Evolutionary conservation across 208 protist species (phyloP).

Genomic region (Leishmania turanica): DNA sequence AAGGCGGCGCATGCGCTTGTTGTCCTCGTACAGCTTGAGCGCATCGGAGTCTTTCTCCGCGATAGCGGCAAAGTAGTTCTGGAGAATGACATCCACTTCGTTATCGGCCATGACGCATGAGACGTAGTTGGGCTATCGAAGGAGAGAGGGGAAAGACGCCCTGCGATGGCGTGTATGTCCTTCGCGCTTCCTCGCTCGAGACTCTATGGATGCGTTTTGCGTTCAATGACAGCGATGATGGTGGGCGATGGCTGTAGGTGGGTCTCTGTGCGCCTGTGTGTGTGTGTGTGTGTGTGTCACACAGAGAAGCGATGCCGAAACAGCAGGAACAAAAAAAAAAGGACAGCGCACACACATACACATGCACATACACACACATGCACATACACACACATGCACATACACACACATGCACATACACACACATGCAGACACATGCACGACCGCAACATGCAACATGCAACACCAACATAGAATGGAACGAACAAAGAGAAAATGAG

Average conservation of each 20-base stretch:
- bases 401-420: too few species aligned
- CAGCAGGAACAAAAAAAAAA: background rate
- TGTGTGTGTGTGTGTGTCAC: background rate
- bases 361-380: too few species aligned
- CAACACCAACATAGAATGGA: background rate
- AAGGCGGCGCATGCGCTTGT: slow-evolving; percentile 66
- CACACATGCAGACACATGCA: too few species aligned
- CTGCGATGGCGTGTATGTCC: background rate
- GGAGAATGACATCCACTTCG: slow-evolving; percentile 65
- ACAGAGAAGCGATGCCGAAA: background rate
- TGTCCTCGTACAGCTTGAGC: slow-evolving; percentile 71
- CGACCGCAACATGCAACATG: background rate
- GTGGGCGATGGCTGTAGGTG: background rate
- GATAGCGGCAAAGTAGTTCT: slow-evolving; percentile 73
- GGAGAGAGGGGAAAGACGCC: background rate
- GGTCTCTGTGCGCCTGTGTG: background rate
- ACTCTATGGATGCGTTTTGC: background rate
- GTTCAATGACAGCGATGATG: background rate
- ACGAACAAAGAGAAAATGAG: background rate
- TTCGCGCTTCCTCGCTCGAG: background rate
- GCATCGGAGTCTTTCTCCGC: slow-evolving; percentile 79
- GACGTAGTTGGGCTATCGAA: background rate
- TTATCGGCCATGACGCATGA: slow-evolving; percentile 32
- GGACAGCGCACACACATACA: too few species aligned
- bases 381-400: too few species aligned